Evolutionary conservation across 768 basidiomycete genomes (phyloP).

Genomic region (Rubroboletus satanas): DNA sequence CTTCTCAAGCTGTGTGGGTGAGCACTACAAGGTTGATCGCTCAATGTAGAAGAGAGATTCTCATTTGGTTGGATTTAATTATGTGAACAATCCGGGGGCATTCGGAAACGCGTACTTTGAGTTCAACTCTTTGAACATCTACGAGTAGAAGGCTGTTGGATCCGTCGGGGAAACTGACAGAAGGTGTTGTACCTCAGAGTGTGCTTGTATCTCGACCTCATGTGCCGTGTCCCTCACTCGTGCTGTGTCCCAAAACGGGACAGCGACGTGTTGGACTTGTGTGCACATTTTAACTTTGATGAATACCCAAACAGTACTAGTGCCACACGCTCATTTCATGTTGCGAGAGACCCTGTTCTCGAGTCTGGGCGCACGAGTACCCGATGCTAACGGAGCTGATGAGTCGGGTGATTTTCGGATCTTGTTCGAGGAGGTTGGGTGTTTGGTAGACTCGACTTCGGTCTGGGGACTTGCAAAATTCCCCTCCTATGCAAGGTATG

Average conservation of each 20-base stretch:
- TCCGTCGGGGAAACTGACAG: neutral
- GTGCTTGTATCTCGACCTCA: neutral
- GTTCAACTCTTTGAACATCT: neutral
- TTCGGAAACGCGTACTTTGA: neutral
- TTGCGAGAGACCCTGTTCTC: too few relatives aligned
- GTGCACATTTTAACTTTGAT: neutral
- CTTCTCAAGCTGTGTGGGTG: neutral
- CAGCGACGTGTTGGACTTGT: neutral
- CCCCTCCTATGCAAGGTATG: neutral
- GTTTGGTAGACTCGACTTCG: neutral
- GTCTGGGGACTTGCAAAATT: neutral
- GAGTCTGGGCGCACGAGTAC: too few relatives aligned
- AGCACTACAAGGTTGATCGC: too few relatives aligned
- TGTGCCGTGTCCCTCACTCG: neutral
- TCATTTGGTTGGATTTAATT: neutral
- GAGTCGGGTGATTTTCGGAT: neutral
- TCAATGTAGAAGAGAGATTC: too few relatives aligned
- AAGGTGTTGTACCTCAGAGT: neutral
- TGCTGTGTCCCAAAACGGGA: too few relatives aligned
- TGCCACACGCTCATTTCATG: neutral
- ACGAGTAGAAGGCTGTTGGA: neutral
- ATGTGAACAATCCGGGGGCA: neutral
- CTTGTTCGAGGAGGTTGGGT: neutral
- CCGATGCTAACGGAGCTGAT: neutral
- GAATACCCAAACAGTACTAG: neutral